Percentiles rank a stretch among this genome's conserved stretches.
phyloP scores from a whole-genome alignment of 2,329 filamentous ascomycete species.

The Neofusicoccum parvum region DNA sequence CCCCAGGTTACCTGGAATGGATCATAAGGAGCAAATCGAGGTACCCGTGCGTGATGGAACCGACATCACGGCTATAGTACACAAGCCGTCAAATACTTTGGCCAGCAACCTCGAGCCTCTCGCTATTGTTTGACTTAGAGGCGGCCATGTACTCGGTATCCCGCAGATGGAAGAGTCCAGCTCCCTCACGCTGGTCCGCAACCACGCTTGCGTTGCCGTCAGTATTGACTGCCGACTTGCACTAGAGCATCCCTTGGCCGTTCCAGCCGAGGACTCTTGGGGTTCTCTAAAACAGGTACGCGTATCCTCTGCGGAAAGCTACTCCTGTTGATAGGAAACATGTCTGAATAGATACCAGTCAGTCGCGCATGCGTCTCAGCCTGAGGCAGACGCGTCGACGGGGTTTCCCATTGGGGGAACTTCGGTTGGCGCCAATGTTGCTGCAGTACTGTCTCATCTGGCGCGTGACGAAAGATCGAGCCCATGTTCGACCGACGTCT shows the following conservation, averaged over 20 bases:
- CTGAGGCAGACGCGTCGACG: slow-evolving; percentile 23
- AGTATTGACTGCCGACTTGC: slow-evolving; percentile 64
- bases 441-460: slow-evolving; percentile 25
- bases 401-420: slow-evolving; percentile 4
- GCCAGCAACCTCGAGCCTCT: slow-evolving; percentile 20
- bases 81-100: not conserved
- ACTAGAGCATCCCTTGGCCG: slow-evolving; percentile 64
- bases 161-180: slow-evolving; percentile 22
- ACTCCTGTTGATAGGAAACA: not conserved
- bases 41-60: not conserved
- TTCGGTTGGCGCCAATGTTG: no score
- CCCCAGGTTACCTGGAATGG: not conserved
- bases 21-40: not conserved
- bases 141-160: slow-evolving; percentile 25
- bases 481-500: slow-evolving; percentile 26
- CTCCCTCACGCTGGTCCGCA: slow-evolving; percentile 39
- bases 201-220: slow-evolving; percentile 61
- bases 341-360: not conserved
- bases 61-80: not conserved
- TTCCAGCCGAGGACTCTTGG: slow-evolving; percentile 59
- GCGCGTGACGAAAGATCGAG: slow-evolving; percentile 26
- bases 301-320: not conserved
- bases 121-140: slow-evolving; percentile 27
- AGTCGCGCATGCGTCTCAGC: slow-evolving; percentile 21
- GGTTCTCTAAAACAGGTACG: slow-evolving; percentile 24